Percentiles rank a stretch among this genome's conserved stretches.
phyloP scores from a whole-genome alignment of 2,329 filamentous ascomycete species.

The Fusarium sp. region DNA sequence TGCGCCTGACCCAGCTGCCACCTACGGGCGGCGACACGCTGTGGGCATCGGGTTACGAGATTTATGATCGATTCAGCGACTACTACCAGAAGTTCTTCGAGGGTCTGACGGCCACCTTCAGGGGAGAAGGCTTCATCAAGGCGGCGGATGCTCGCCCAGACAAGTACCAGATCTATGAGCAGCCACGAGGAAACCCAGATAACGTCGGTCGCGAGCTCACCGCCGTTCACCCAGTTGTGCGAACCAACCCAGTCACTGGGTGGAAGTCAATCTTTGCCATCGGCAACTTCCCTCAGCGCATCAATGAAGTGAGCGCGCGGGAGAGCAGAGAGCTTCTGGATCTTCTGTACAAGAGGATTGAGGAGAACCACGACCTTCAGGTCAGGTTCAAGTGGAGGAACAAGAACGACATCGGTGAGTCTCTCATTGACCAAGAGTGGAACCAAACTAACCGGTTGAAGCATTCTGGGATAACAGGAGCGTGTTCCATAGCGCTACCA shows the following conservation, averaged over 20 bases:
- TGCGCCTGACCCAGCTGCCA: slow-evolving; percentile 68
- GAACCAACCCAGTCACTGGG: slow-evolving; percentile 75
- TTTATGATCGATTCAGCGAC: slow-evolving; percentile 69
- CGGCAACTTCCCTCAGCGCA: slow-evolving; percentile 59
- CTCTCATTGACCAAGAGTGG: too few relatives aligned
- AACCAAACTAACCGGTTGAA: background rate
- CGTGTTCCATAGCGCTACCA: slow-evolving; percentile 72
- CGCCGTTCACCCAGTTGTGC: slow-evolving; percentile 69
- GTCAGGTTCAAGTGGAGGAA: slow-evolving; percentile 64
- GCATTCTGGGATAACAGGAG: slow-evolving; percentile 76
- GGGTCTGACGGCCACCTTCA: slow-evolving; percentile 64
- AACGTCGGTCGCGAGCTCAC: slow-evolving; percentile 66
- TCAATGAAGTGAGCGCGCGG: slow-evolving; percentile 61
- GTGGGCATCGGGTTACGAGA: slow-evolving; percentile 73
- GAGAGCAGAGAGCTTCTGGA: slow-evolving; percentile 61
- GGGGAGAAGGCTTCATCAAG: slow-evolving; percentile 32
- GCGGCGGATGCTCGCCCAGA: slow-evolving; percentile 48
- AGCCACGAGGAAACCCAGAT: slow-evolving; percentile 52
- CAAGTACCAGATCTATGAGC: slow-evolving; percentile 52
- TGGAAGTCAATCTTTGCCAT: slow-evolving; percentile 68
- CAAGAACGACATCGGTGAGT: slow-evolving; percentile 56
- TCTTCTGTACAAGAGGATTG: slow-evolving; percentile 59
- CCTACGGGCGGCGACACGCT: slow-evolving; percentile 71
- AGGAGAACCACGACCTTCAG: slow-evolving; percentile 66
- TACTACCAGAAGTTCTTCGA: slow-evolving; percentile 69